Conservation (phyloP, 2,329 filamentous ascomycete genomes). For the Ophiostoma quercus region DNA sequence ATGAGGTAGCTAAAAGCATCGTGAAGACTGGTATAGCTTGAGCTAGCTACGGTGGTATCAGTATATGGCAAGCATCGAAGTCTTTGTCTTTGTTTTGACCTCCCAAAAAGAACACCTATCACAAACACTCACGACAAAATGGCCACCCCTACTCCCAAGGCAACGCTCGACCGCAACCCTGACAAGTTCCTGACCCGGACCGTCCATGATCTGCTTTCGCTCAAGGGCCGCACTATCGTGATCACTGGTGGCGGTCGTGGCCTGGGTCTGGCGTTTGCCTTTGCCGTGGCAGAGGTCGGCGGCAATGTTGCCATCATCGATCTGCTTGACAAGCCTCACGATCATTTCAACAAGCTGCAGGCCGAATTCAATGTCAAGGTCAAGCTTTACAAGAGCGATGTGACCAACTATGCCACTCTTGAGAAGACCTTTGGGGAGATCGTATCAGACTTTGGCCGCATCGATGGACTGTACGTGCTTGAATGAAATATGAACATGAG, state of each 20-base stretch:
- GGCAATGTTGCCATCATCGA: not conserved
- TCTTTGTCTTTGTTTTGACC: not conserved
- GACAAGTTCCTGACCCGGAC: slow-evolving; percentile 1
- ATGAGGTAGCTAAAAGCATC: not conserved
- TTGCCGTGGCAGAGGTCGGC: slow-evolving; percentile 19
- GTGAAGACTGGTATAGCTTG: not conserved
- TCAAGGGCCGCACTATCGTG: slow-evolving; percentile 16
- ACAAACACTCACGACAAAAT: not conserved
- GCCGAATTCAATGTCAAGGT: slow-evolving; percentile 18
- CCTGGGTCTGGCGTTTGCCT: slow-evolving; percentile 19
- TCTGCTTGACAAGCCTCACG: slow-evolving; percentile 17
- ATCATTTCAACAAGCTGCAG: slow-evolving; percentile 15
- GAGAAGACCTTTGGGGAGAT: not conserved
- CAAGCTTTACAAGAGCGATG: slow-evolving; percentile 18
- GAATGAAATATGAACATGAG: not conserved
- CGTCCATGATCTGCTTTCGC: not conserved
- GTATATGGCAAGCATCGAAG: not conserved
- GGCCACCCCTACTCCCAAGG: not conserved
- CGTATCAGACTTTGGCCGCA: not conserved
- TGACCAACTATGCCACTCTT: not conserved
- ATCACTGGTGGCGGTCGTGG: slow-evolving; percentile 44
- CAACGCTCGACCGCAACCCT: not conserved
- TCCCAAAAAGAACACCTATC: too few relatives aligned
- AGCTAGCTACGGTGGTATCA: not conserved
- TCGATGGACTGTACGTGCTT: not conserved